Base-by-base conservation (phyloP, 768 basidiomycete species). In the Tulasnella sp. region DNA sequence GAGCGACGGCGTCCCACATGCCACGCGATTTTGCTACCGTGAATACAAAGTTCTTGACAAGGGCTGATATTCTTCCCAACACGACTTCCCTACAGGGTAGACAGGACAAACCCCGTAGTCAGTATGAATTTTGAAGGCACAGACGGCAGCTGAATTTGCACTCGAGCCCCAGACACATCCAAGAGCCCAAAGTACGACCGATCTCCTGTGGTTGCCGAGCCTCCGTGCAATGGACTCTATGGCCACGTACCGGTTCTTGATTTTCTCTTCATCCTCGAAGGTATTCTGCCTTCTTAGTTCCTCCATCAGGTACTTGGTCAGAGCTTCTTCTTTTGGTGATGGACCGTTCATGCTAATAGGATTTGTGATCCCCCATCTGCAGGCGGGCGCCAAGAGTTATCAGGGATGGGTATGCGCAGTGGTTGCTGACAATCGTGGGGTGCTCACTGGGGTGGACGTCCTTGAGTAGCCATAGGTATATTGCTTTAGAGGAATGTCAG, bases 41-140 rank as follows among this genome's bases (percentile, higher is more conserved):
- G 83, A 90, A 91, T 74, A 99, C 98, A 84, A 99, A 99, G 84
- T 94, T 91, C 87, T 95, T 96, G 82, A 98, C 95, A 39, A 98
- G 88, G 76, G 92, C 90, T 62, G 94, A 92, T 71, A 99, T 91
- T 71, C 94, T 92, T 24, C 95, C 97, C 27, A 99, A 89, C 19
- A 99, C 94, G 78, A 94, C 89, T 87, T 99, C 97, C 88, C 98
- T 98, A 58, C 71, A 38, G 56, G 52, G 56, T 21, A 40, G 56
- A 46, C 24, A 34, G 21, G 75, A 38, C 19, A 31, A 39, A 56
- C 38, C n/a, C 44, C 38, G 52, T 24, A 76, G 56, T 76, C 44
- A 38, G 46, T 34, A 56, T 76, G 31, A 62, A 31, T n/a, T 27
- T 62, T 8, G 34, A n/a, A 31, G n/a, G 42, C 75, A 56, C 75